Evolutionary conservation across 164 flowering plant genomes (phyloP).

Genomic region (Nymphaea colorata): DNA sequence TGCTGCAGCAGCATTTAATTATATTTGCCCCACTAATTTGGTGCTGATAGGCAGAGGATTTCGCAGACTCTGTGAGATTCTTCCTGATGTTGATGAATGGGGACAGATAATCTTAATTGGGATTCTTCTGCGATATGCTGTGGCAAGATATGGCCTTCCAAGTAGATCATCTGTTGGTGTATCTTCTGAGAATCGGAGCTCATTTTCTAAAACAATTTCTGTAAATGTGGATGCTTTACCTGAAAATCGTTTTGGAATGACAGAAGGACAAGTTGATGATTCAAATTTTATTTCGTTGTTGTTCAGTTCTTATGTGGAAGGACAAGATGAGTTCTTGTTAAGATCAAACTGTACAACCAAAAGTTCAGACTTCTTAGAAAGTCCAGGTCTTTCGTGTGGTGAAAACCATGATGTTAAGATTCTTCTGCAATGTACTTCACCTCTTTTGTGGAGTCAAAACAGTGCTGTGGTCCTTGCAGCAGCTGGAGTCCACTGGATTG

Average conservation of each 20-base stretch:
- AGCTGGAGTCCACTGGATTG: slow-evolving; percentile 94
- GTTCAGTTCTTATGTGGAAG: slow-evolving; percentile 72
- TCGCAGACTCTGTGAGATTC: slow-evolving; percentile 65
- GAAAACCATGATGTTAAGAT: slow-evolving; percentile 55
- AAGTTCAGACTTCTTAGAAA: slow-evolving; percentile 16
- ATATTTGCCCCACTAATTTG: slow-evolving; percentile 72
- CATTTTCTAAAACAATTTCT: slow-evolving; percentile 25
- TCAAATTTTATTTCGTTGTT: slow-evolving; percentile 39
- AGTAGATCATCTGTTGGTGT: slow-evolving; percentile 62
- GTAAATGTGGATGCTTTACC: slow-evolving; percentile 13
- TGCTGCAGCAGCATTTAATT: slow-evolving; percentile 85
- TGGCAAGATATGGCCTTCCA: slow-evolving; percentile 82
- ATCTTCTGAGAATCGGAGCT: slow-evolving; percentile 15
- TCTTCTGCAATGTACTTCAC: slow-evolving; percentile 83
- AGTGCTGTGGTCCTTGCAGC: slow-evolving; percentile 97
- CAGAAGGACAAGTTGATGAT: slow-evolving; percentile 5
- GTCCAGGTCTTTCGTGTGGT: slow-evolving; percentile 35
- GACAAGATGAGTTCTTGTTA: slow-evolving; percentile 74
- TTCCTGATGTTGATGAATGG: slow-evolving; percentile 99
- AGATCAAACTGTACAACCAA: slow-evolving; percentile 21
- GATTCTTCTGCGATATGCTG: slow-evolving; percentile 70
- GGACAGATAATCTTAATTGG: slow-evolving; percentile 82
- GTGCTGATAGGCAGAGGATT: slow-evolving; percentile 60
- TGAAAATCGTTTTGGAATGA: slow-evolving; percentile 14
- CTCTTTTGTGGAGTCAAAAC: slow-evolving; percentile 92